phyloP scores from a whole-genome alignment of 306 rosid species.

The Prunus dulcis region DNA sequence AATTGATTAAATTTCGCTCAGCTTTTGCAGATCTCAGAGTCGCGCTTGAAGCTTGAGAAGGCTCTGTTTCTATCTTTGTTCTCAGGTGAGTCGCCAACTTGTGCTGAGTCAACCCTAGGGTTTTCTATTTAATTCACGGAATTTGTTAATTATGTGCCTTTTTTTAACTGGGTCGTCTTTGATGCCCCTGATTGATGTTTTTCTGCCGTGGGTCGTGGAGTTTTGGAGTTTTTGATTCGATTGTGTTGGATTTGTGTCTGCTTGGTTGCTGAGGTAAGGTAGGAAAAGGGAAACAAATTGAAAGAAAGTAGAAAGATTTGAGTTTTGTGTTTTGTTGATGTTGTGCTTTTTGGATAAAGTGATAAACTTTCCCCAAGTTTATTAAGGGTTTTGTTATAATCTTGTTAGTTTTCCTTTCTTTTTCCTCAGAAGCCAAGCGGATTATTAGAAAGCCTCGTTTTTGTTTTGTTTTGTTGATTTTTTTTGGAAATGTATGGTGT shows the following conservation, averaged over 20 bases:
- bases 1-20: background rate
- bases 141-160: background rate
- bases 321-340: background rate
- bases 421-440: slow-evolving; percentile 2
- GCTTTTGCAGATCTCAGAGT: slow-evolving; percentile 27
- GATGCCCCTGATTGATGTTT: slow-evolving; percentile 14
- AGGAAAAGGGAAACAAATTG: background rate
- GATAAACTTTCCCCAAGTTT: background rate
- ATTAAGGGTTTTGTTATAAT: background rate
- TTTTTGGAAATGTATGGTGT: slow-evolving; percentile 32
- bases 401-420: background rate
- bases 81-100: slow-evolving; percentile 36
- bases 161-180: background rate
- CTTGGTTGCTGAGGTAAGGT: slow-evolving; percentile 10
- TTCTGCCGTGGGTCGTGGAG: slow-evolving; percentile 8
- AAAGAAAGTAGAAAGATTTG: background rate
- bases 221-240: background rate
- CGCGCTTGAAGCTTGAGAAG: slow-evolving; percentile 12
- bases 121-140: slow-evolving; percentile 10
- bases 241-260: slow-evolving; percentile 1
- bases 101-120: slow-evolving; percentile 30
- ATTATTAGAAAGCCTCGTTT: background rate
- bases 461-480: slow-evolving; percentile 23
- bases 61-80: background rate
- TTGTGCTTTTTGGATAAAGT: background rate